Evolutionary conservation across 2,329 filamentous ascomycete genomes (phyloP).

Genomic region (Teratosphaeria nubilosa): DNA sequence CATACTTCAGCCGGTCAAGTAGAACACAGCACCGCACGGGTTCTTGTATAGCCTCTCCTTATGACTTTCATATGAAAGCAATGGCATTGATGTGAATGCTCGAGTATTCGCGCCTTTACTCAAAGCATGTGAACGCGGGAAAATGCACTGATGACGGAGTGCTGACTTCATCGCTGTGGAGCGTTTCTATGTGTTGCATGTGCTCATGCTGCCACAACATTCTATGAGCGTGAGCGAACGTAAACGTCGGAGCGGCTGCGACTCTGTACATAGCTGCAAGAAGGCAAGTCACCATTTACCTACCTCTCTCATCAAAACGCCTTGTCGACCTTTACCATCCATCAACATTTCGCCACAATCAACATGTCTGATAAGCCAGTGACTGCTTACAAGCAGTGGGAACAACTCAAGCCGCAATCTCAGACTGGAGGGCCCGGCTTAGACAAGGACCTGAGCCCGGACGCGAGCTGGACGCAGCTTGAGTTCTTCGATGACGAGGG

Average conservation of each 20-base stretch:
- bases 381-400: slow-evolving; percentile 17
- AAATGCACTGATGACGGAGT: background rate
- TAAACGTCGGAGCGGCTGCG: background rate
- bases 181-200: background rate
- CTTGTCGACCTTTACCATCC: background rate
- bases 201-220: background rate
- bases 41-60: background rate
- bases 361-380: slow-evolving; percentile 1
- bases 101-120: background rate
- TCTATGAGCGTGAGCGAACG: background rate
- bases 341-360: background rate
- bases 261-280: background rate
- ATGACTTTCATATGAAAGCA: background rate
- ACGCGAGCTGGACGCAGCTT: slow-evolving; percentile 24
- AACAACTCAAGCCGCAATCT: slow-evolving; percentile 16
- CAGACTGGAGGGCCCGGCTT: slow-evolving; percentile 24
- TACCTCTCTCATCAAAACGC: background rate
- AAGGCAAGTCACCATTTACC: background rate
- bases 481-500: slow-evolving; percentile 23
- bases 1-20: background rate
- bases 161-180: background rate
- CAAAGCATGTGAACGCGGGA: background rate
- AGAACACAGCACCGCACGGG: background rate
- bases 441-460: slow-evolving; percentile 21
- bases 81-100: background rate